Evolutionary conservation across 2,329 filamentous ascomycete genomes (phyloP), one percentile per base, ranked within the genome.

Genomic region (Aureobasidium sp.): DNA sequence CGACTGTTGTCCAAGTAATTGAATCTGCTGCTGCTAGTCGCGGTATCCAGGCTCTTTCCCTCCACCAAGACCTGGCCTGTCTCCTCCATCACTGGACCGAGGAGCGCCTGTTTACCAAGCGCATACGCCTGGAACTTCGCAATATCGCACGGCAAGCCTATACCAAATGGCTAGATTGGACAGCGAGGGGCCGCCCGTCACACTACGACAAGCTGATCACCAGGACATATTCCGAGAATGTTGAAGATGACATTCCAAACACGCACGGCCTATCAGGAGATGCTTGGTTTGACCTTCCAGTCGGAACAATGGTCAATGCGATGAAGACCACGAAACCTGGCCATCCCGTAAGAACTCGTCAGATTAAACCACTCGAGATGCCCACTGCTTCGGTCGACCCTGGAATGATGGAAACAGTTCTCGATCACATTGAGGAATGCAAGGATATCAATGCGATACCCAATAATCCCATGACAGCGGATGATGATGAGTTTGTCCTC

Each of bases 241-340:
- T 52, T 8, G 13, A 50, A 23, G 26, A 50, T 26, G 34, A 47
- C n/a, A 20, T 58, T 13, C 62, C 64, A 15, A 26, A 27, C 5
- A 47, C 56, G 17, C 64, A 65, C 26, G 64, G 64, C n/a, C 29
- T 32, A 29, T 23, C 39, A 10, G 36, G 48, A 10, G 64, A 65
- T 48, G 58, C 57, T 6, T 64, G 64, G 62, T 50, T 61, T 17
- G 62, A 62, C 36, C 62, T 64, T 34, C 64, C 64, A 9, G 60
- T 60, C 9, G 64, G 61, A 10, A 32, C 51, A 10, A 37, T 52
- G 61, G 34, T 36, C 36, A 37, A 47, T 12, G 29, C 64, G 44
- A 44, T 61, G 59, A 17, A 32, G 52, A 10, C 42, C 20, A 32
- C 50, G n/a, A 39, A 51, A 59, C 26, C 59, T 44, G 27, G 63